These are phyloP conservation scores for Penicillium waksmanii DNA, from an alignment of 495 filamentous ascomycete genomes.

Conservation along the genomic window DNA sequence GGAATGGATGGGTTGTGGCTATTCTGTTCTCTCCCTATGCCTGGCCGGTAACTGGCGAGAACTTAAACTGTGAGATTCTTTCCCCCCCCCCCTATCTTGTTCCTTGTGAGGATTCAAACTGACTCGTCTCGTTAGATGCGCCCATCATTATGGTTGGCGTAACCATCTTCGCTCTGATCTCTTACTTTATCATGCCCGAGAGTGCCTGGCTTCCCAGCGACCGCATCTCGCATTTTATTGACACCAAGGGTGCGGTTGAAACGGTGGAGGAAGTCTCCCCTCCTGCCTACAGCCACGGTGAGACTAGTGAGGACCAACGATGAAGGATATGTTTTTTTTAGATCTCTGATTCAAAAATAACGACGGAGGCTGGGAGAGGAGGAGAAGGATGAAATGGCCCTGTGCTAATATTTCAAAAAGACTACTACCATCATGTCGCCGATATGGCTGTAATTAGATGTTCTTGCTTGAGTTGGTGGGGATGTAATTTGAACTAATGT, in stretches of 20 bases:
- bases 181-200: constrained; percentile 54
- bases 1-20: constrained; percentile 56
- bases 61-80: constrained; percentile 46
- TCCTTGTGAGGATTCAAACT: not conserved
- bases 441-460: too few relatives aligned
- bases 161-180: constrained; percentile 50
- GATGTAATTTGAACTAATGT: too few relatives aligned
- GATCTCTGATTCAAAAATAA: too few relatives aligned
- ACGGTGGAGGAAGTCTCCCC: constrained; percentile 30
- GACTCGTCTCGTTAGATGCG: constrained; percentile 37
- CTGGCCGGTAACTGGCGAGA: constrained; percentile 49
- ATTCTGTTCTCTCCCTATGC: constrained; percentile 51
- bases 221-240: constrained; percentile 50
- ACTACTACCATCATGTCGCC: too few relatives aligned
- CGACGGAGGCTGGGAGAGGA: too few relatives aligned
- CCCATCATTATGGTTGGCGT: constrained; percentile 55
- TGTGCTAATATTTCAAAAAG: too few relatives aligned
- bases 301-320: constrained; percentile 17
- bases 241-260: constrained; percentile 44
- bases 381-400: too few relatives aligned
- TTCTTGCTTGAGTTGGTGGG: too few relatives aligned
- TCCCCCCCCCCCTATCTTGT: not conserved
- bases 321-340: constrained; percentile 1
- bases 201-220: constrained; percentile 48
- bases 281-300: constrained; percentile 6